These are phyloP conservation scores for Gautieria morchelliformis DNA, from an alignment of 768 basidiomycete genomes.

Conservation along the genomic window DNA sequence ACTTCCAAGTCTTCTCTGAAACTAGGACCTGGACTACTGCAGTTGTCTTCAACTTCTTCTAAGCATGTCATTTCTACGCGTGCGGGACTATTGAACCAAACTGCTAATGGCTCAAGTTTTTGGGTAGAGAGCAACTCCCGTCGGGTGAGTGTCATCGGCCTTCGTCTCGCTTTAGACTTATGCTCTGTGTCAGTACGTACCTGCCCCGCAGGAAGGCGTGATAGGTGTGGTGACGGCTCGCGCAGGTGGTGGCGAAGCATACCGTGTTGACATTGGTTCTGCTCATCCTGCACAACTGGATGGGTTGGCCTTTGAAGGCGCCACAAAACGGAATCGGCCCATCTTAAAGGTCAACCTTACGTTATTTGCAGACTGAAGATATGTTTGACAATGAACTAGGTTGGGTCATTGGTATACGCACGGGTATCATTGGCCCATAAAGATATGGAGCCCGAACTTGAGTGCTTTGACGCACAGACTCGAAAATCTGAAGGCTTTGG, in stretches of 20 bases:
- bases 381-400: conserved; percentile 33
- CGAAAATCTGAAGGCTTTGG: conserved; percentile 91
- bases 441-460: conserved; percentile 97
- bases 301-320: conserved; percentile 90
- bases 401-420: conserved; percentile 86
- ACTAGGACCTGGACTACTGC: conserved; percentile 75
- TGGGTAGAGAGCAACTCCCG: conserved; percentile 85
- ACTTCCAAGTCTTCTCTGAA: conserved; percentile 67
- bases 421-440: conserved; percentile 89
- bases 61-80: conserved; percentile 48
- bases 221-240: conserved; percentile 74
- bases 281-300: conserved; percentile 82
- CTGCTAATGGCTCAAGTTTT: conserved; percentile 65
- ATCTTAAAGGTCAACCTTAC: conserved; percentile 65
- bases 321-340: conserved; percentile 88
- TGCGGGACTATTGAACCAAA: conserved; percentile 61
- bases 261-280: conserved; percentile 87
- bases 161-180: neutral
- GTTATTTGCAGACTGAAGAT: neutral
- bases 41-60: conserved; percentile 16
- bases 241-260: conserved; percentile 65
- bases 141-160: conserved; percentile 47
- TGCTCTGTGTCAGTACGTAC: conserved; percentile 52
- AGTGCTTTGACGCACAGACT: conserved; percentile 92
- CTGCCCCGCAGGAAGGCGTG: conserved; percentile 83